Evolutionary conservation across 192 early-diverging fungal species (phyloP).

Genomic region (Entophlyctis helioformis): DNA sequence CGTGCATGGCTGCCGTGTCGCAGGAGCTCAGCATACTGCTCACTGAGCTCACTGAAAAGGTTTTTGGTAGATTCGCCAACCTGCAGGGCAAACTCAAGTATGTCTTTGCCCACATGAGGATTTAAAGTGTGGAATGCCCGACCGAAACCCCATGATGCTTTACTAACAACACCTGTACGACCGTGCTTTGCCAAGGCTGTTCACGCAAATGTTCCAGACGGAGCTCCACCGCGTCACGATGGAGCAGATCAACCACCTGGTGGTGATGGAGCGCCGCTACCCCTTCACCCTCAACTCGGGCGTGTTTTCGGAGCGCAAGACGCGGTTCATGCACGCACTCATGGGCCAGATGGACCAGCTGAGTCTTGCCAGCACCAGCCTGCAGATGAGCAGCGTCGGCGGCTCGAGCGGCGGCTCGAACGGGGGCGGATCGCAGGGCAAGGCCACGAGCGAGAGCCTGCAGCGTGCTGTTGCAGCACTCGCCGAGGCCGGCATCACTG

Average conservation of each 20-base stretch:
- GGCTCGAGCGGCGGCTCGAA: too few species aligned
- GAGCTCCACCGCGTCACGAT: conserved; percentile 24
- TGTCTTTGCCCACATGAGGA: too few species aligned
- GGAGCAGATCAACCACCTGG: conserved; percentile 18
- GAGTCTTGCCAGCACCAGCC: conserved; percentile 6
- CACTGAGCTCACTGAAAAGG: conserved; percentile 25
- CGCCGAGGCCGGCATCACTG: conserved; percentile 22
- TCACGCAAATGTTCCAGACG: conserved; percentile 27
- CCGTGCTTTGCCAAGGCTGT: conserved; percentile 13
- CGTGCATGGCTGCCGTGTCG: conserved; percentile 14
- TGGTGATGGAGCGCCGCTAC: conserved; percentile 24
- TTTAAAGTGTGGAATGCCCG: too few species aligned
- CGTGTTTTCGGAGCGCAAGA: conserved; percentile 23
- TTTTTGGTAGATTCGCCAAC: conserved; percentile 30
- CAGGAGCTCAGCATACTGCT: conserved; percentile 20
- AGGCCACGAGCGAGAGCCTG: too few species aligned
- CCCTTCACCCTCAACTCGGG: conserved; percentile 31
- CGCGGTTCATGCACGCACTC: conserved; percentile 15
- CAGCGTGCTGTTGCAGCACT: conserved; percentile 26
- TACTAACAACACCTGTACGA: too few species aligned
- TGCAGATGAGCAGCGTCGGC: too few species aligned
- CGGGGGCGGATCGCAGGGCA: too few species aligned
- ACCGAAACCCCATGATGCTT: too few species aligned
- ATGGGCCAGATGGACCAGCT: conserved; percentile 17
- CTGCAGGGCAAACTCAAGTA: conserved; percentile 29